Conservation (phyloP, 2,329 filamentous ascomycete species). For the Alternaria brassicicola region DNA sequence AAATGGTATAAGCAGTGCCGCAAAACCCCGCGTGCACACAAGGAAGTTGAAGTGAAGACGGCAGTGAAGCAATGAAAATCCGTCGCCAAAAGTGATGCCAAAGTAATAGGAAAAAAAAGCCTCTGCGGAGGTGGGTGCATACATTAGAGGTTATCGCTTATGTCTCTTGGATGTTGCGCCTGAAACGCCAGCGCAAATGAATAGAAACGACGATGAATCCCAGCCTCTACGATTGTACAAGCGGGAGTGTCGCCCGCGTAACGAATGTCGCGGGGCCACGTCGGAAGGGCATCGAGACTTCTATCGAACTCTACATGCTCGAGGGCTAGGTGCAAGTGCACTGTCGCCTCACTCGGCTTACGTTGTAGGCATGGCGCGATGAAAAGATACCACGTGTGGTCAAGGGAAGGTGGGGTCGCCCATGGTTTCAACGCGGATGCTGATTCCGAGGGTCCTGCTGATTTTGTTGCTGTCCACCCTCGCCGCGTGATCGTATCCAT, state of each 20-base stretch:
- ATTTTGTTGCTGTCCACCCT: constrained; percentile 45
- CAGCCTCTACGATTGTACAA: constrained; percentile 43
- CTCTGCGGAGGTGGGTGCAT: constrained; percentile 32
- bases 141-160: constrained; percentile 44
- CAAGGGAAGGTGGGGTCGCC: constrained; percentile 9
- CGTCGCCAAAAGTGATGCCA: constrained; percentile 30
- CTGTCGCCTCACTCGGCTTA: constrained; percentile 17
- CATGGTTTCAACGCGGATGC: constrained; percentile 42
- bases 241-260: constrained; percentile 27
- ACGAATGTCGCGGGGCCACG: constrained; percentile 26
- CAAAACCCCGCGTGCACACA: constrained; percentile 20
- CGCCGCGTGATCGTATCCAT: constrained; percentile 46
- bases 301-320: constrained; percentile 23
- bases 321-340: constrained; percentile 20
- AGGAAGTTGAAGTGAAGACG: constrained; percentile 29
- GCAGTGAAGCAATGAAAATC: constrained; percentile 21
- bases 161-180: constrained; percentile 37
- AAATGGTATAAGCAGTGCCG: constrained; percentile 43
- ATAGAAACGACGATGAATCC: constrained; percentile 29
- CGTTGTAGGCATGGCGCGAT: constrained; percentile 16
- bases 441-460: constrained; percentile 49
- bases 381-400: constrained; percentile 8
- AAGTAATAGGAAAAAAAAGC: constrained; percentile 37
- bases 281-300: constrained; percentile 17
- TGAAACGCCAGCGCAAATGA: constrained; percentile 43